Percentiles rank a stretch among this genome's conserved stretches.
phyloP scores from a whole-genome alignment of 345 rosid genomes.

The Isatis tinctoria region DNA sequence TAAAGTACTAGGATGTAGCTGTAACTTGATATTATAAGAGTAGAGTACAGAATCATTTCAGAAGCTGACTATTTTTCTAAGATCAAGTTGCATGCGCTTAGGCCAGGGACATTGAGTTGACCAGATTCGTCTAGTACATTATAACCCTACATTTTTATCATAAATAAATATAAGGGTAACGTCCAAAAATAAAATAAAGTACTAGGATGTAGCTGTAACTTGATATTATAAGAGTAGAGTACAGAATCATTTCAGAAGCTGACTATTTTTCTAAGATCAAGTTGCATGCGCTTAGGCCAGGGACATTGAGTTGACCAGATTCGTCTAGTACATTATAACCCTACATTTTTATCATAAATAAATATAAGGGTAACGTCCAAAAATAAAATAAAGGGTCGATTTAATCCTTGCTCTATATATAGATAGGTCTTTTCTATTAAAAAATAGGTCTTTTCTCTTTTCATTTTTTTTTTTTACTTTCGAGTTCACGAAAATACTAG shows the following conservation, averaged over 20 bases:
- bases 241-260: constrained; percentile 32
- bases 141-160: constrained; percentile 1
- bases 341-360: background rate
- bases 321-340: constrained; percentile 15
- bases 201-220: constrained; percentile 27
- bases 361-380: background rate
- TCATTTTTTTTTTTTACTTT: background rate
- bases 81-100: constrained; percentile 28
- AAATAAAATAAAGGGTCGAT: background rate
- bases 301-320: constrained; percentile 23
- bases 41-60: constrained; percentile 30
- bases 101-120: constrained; percentile 10
- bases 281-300: constrained; percentile 18
- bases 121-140: constrained; percentile 21
- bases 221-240: constrained; percentile 6
- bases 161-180: background rate
- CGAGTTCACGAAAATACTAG: too few species aligned
- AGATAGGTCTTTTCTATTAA: too few species aligned
- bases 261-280: constrained; percentile 29
- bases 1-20: constrained; percentile 28
- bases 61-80: constrained; percentile 28
- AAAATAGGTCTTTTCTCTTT: background rate
- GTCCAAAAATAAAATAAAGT: constrained; percentile 4
- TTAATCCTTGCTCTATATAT: background rate
- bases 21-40: constrained; percentile 7